Evolutionary conservation across 1,139 yeast species (phyloP), one percentile per base, ranked within the genome.

Genomic region (Scheffersomyces insectosa): DNA sequence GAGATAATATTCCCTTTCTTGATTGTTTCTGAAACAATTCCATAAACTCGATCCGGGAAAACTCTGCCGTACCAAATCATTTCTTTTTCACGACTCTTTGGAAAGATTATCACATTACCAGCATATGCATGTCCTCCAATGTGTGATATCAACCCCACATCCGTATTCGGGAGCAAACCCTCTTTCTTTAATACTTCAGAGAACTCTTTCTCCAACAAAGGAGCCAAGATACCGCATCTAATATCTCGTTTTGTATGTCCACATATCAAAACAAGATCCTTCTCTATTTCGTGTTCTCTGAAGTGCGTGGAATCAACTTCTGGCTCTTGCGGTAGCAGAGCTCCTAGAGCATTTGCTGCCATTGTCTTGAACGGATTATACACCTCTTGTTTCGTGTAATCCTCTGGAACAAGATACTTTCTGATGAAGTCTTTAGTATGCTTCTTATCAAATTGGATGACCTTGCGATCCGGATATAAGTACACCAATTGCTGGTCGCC

Each of bases 121-220:
- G 95, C 93, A 59, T 81, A 86, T 1, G 74, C 86, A 57, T 86
- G 95, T 0, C 95, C 95, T 0, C 93, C 91, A 36, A 86, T 68
- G 58, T 86, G 95, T 9, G 88, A 80, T 1, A 84, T 69, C 13
- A 75, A 57, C 0, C 88, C 88, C 14, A 83, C 72, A n/a, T 70
- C 66, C 2, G 73, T 60, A 33, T 62, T 54, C 1, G 44, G 37
- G 3, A 47, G 48, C 12, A 60, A 42, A 9, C 60, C 53, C 37
- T 72, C 66, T 1, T 49, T 38, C 9, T 52, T 47, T n/a, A 81
- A 52, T 1, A 77, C 82, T 34, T 50, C 52, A 13, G 60, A 56
- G 44, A 85, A 79, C 57, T 85, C 90, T 4, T 66, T 54, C 34
- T 62, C 56, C 0, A 86, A 56, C 14, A 80, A 42, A 0, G 89